These are phyloP conservation scores for Diaporthe aspalathi DNA, from an alignment of 2,329 filamentous ascomycete species.

Conservation along the genomic window DNA sequence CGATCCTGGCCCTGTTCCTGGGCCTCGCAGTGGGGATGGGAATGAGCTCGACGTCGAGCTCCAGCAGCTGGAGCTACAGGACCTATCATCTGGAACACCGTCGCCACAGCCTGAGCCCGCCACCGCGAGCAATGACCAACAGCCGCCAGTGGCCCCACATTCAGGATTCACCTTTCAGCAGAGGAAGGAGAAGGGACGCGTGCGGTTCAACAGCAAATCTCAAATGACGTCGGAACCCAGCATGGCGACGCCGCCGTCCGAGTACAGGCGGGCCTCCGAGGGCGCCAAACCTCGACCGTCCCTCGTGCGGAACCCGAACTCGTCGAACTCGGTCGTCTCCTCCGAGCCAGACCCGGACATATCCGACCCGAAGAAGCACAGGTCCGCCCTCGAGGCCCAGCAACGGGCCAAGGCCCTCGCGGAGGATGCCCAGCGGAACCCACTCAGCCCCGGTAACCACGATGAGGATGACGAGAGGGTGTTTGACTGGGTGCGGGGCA, in stretches of 20 bases:
- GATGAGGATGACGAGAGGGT: slow-evolving; percentile 9
- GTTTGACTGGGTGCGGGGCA: slow-evolving; percentile 21
- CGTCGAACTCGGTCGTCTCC: slow-evolving; percentile 24
- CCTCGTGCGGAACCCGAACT: slow-evolving; percentile 49
- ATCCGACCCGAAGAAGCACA: slow-evolving; percentile 13
- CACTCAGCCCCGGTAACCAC: neutral
- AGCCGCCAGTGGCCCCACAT: neutral
- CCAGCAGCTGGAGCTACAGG: slow-evolving; percentile 19
- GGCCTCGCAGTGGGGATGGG: slow-evolving; percentile 5
- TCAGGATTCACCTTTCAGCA: neutral
- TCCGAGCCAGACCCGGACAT: slow-evolving; percentile 6
- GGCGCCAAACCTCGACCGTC: slow-evolving; percentile 52
- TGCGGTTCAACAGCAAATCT: slow-evolving; percentile 61
- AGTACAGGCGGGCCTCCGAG: slow-evolving; percentile 11
- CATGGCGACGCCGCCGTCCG: slow-evolving; percentile 37
- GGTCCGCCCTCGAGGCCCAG: slow-evolving; percentile 14
- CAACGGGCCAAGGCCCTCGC: slow-evolving; percentile 12
- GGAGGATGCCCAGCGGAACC: slow-evolving; percentile 9
- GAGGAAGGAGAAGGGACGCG: slow-evolving; percentile 59
- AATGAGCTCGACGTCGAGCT: slow-evolving; percentile 5
- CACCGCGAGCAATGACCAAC: neutral
- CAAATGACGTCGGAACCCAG: slow-evolving; percentile 45
- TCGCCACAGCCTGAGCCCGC: neutral
- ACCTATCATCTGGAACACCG: slow-evolving; percentile 3
- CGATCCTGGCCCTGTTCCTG: slow-evolving; percentile 20